Evolutionary conservation across 495 filamentous ascomycete species (phyloP), one percentile per base, ranked within the genome.

Genomic region (Penicillium angulare): DNA sequence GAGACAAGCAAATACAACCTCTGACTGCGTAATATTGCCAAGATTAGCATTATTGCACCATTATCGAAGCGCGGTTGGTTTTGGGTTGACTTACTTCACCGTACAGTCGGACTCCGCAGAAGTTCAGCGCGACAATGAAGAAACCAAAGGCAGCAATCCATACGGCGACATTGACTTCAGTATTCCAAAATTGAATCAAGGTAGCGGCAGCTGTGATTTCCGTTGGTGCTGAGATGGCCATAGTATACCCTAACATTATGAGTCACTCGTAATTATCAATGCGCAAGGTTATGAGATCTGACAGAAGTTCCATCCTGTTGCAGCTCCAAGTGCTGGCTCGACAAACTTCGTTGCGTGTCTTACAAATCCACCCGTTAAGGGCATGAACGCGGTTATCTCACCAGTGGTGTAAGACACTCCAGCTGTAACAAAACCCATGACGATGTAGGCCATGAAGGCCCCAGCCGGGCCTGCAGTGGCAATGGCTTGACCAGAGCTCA

Each of bases 401-500:
- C 57, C 66, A 36, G 57, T 44, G 18, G 49, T 47, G 22, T 60
- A 54, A 3, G 59, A 43, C 6, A 69, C 63, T 38, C 52, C 46
- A 7, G 47, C 35, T 3, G 57, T 50, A 3, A 49, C 36, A 26
- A 60, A 32, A 9, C 66, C 65, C 18, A 66, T 55, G 5, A 65
- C 39, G 3, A 54, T 29, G 29, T 68, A 70, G 8, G 54, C 64
- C 20, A 69, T 39, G 47, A 69, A 57, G 4, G 57, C 55, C 8
- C 83, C 76, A 8, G 69, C 80, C 22, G 88, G 88, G 2, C 84
- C 84, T 49, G 77, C 79, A 44, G 71, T 65, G 18, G 79, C 76
- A 40, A 86, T 76, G 15, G 80, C 77, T 35, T 74, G 65, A 34
- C 83, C 82, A 26, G 81, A 85, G 47, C 53, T 53, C 33, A 69